phyloP scores from a whole-genome alignment of 495 filamentous ascomycete species.

The Hamigera avellanea region DNA sequence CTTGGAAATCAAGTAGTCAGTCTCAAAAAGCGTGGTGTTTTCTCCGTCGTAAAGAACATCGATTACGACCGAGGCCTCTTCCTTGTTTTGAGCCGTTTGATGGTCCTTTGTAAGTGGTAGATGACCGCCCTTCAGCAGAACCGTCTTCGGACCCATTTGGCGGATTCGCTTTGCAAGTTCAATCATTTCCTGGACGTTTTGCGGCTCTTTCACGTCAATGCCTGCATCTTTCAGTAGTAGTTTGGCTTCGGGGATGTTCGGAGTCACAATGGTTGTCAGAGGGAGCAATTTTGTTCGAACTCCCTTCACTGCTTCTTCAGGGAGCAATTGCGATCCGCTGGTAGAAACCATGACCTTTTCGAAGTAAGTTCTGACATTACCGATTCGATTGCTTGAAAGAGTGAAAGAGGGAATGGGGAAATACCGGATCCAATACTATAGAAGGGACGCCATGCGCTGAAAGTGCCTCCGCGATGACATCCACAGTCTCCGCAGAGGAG shows the following conservation, averaged over 20 bases:
- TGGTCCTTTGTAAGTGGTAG: conserved; percentile 57
- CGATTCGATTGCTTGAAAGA: conserved; percentile 5
- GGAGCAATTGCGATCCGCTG: conserved; percentile 65
- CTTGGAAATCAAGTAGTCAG: conserved; percentile 51
- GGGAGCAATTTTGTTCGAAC: conserved; percentile 62
- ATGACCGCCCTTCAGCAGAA: conserved; percentile 90
- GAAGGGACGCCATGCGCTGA: conserved; percentile 43
- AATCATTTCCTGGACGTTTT: conserved; percentile 48
- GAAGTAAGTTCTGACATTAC: no score
- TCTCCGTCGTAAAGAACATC: conserved; percentile 61
- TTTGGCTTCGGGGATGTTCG: conserved; percentile 83
- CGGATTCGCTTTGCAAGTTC: conserved; percentile 55
- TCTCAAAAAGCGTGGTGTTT: conserved; percentile 47
- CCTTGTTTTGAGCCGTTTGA: conserved; percentile 36
- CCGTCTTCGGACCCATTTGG: conserved; percentile 59
- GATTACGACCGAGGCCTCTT: conserved; percentile 53
- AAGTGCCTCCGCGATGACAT: conserved; percentile 60
- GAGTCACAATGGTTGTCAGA: conserved; percentile 68
- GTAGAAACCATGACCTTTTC: conserved; percentile 97
- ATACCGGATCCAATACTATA: conserved; percentile 77
- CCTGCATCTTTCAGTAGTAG: conserved; percentile 55
- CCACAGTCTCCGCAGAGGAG: conserved; percentile 64
- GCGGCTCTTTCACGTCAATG: conserved; percentile 31
- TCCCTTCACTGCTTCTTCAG: conserved; percentile 50
- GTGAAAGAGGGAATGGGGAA: conserved; percentile 1